Base-by-base conservation (phyloP, 2,329 filamentous ascomycete species). In the Botrytis galanthina region DNA sequence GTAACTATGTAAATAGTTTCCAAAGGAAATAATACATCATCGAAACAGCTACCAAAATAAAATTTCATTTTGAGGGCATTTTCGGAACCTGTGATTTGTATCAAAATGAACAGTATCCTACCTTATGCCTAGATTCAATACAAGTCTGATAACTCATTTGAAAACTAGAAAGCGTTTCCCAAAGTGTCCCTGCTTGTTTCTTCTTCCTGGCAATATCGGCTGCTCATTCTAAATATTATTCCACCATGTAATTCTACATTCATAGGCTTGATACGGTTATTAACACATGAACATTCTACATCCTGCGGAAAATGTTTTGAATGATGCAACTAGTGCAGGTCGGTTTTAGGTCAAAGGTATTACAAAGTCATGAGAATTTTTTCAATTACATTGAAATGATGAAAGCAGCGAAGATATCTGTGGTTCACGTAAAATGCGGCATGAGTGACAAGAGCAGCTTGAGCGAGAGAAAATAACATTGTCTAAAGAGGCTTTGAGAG, bases 201-300 rank as follows among this genome's bases (percentile, higher is more conserved):
- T 12, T 51, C 22, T 51, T 16, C 18, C 18, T 35, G 39, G 14
- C 14, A 32, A 32, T 2, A 22, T 9, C 4, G 10, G 1, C 26
- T 14, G 14, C 5, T 54, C 1, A n/a, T 54, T n/a, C 1, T n/a
- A 16, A 14, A 3, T n/a, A 5, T 5, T 54, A 3, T 7, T 51
- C 3, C 26, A n/a, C 12, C 26, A 14, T 54, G 0, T n/a, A 26
- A 54, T 54, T 54, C 12, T 54, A 2, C 12, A n/a, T n/a, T 54
- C 1, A n/a, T 16, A 5, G 12, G 26, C 12, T n/a, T 54, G 26
- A n/a, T n/a, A 12, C 14, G 12, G 6, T 54, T 16, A 54, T 26
- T 7, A 16, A 14, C 12, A n/a, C 26, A n/a, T 0, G 7, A 16
- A n/a, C 0, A n/a, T 16, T 54, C 5, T 3, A 9, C 2, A 16